phyloP scores from a whole-genome alignment of 306 rosid species.

The Glycine soja region DNA sequence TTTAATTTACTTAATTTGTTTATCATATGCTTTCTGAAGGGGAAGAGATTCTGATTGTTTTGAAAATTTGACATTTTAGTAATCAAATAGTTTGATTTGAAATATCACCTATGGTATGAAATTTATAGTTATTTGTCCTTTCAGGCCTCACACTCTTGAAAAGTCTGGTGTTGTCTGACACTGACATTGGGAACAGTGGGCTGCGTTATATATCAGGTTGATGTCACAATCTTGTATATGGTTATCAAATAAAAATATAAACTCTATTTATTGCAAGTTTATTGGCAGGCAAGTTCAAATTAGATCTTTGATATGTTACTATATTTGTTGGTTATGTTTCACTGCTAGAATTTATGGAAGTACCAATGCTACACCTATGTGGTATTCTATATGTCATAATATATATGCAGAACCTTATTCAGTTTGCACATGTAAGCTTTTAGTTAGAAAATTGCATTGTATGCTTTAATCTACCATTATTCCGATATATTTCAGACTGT shows the following conservation, averaged over 20 bases:
- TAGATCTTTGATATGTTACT: constrained; percentile 20
- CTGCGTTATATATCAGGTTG: constrained; percentile 87
- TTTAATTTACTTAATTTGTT: constrained; percentile 25
- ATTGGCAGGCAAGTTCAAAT: constrained; percentile 1
- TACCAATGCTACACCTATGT: not conserved
- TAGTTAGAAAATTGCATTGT: constrained; percentile 15
- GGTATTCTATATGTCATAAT: constrained; percentile 17
- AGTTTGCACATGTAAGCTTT: constrained; percentile 9
- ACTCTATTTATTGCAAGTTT: constrained; percentile 15
- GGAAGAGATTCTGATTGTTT: constrained; percentile 33
- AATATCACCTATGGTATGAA: constrained; percentile 21
- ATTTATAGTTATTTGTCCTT: constrained; percentile 47
- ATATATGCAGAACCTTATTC: constrained; percentile 18
- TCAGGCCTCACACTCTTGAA: constrained; percentile 78
- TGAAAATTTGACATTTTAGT: constrained; percentile 31
- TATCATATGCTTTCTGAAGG: constrained; percentile 20
- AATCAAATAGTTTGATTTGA: constrained; percentile 42
- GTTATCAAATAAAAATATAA: constrained; percentile 37
- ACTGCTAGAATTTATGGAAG: constrained; percentile 26
- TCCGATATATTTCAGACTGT: not conserved
- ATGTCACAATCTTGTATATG: constrained; percentile 29
- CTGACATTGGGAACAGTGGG: constrained; percentile 84
- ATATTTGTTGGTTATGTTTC: constrained; percentile 28
- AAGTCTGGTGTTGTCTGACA: constrained; percentile 90
- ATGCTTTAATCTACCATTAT: not conserved